These are phyloP conservation scores for Chalciporus chontae DNA, from an alignment of 768 basidiomycete species.

Conservation along the genomic window DNA sequence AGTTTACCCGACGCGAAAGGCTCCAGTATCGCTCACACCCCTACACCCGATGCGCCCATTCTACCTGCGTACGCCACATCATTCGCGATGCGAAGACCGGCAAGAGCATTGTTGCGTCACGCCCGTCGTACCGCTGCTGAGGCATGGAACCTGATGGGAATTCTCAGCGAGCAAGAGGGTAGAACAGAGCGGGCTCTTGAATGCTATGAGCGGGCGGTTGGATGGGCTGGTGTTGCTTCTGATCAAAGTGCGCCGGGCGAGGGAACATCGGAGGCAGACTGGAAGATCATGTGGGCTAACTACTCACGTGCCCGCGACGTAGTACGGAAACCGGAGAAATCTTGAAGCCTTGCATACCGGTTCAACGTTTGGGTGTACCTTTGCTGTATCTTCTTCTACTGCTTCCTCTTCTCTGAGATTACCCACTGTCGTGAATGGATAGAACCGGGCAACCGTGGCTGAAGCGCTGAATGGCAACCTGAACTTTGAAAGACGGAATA, in stretches of 20 bases:
- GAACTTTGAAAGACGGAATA: no score
- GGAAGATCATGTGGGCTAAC: constrained; percentile 58
- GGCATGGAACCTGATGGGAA: constrained; percentile 71
- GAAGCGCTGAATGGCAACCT: no score
- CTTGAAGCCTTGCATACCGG: background rate
- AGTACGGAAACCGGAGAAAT: constrained; percentile 9
- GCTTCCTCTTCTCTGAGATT: no score
- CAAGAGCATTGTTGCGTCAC: constrained; percentile 59
- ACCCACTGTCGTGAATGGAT: no score
- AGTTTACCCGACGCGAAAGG: constrained; percentile 33
- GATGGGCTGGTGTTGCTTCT: constrained; percentile 55
- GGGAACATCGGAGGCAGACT: constrained; percentile 56
- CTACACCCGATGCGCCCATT: constrained; percentile 39
- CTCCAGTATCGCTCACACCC: constrained; percentile 34
- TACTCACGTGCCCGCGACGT: constrained; percentile 47
- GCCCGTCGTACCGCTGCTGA: constrained; percentile 68
- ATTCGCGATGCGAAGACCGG: constrained; percentile 49
- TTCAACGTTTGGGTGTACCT: no score
- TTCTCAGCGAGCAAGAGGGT: constrained; percentile 49
- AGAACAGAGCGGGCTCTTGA: constrained; percentile 43
- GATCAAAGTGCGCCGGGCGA: constrained; percentile 44
- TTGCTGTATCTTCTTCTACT: no score
- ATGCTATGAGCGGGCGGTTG: constrained; percentile 67
- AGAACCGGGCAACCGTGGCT: no score
- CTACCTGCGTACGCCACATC: constrained; percentile 45